Evolutionary conservation across 805 yeast genomes (phyloP), one percentile per base, ranked within the genome.

Genomic region (Saccharomycopsis synnaedendra): DNA sequence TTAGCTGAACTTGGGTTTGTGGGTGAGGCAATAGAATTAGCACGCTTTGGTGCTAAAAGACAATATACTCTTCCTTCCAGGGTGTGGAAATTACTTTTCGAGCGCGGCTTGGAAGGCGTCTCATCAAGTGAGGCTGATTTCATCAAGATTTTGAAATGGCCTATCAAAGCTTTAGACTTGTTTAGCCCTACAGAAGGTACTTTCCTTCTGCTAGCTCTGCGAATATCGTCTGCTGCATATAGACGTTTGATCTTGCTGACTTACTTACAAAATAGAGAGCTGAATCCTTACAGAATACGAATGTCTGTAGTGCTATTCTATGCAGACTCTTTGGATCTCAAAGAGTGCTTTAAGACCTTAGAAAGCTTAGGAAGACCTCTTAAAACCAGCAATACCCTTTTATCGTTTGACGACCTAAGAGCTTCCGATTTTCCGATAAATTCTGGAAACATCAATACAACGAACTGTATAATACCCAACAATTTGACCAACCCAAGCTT

Each of bases 61-160:
- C 37, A 34, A 11, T 38, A 44, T 34, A 35, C 34, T 30, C 36
- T 50, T 11, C 32, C 47, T 6, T 7, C 50, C 8, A 41, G 50
- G 34, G 28, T 50, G 32, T 50, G 50, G 46, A 50, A 46, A 29
- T 41, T 46, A 8, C 33, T 46, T 9, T 39, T 49, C 5, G 39
- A 38, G 5, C 39, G 41, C 41, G 32, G 38, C 6, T 28, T 49
- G 9, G 32, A 37, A 28, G 36, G 37, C 11, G 45, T 32, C 27
- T 27, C 34, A 3, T n/a, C 36, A n/a, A 30, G 38, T 29, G 32
- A 35, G 10, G 36, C 30, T 11, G 30, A 36, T 11, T 32, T 44
- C 30, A 30, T n/a, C 27, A 44, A 47, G 51, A 11, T 44, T 10
- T 48, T 47, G 51, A 30, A 34, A 8, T n/a, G 36, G 6, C 35